A percentile compares a stretch with the other conserved stretches of the same genome.
Conservation (phyloP, 1,284 basidiomycete genomes). For the Cutaneotrichosporon sp. region DNA sequence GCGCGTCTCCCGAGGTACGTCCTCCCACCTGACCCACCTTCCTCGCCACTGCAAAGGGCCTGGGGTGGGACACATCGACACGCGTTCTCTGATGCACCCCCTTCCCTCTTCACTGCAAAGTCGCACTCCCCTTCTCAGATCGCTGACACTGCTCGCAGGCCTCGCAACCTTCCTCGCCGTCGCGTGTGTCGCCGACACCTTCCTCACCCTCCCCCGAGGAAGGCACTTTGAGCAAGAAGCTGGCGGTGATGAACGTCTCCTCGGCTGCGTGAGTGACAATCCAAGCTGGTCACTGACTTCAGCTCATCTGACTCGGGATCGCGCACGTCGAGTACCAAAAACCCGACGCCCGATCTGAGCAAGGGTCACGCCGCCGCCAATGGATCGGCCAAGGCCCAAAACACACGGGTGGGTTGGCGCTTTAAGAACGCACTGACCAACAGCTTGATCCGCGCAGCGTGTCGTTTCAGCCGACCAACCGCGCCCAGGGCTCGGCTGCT, state of each 20-base stretch:
- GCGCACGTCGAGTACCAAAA: background rate
- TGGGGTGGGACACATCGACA: too few relatives aligned
- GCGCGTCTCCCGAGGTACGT: background rate
- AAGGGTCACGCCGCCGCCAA: background rate
- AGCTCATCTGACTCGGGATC: background rate
- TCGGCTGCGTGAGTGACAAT: background rate
- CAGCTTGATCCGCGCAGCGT: constrained; percentile 14
- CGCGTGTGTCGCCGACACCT: too few relatives aligned
- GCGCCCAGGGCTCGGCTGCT: background rate
- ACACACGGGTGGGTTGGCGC: background rate
- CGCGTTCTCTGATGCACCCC: background rate
- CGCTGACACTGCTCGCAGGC: background rate
- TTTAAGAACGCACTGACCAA: background rate
- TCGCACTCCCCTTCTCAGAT: background rate
- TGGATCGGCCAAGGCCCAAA: constrained; percentile 1
- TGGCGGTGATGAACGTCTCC: background rate
- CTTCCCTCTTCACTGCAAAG: background rate
- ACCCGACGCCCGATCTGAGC: background rate
- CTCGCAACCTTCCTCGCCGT: background rate
- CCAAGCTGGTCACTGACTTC: too few relatives aligned
- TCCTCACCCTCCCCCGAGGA: background rate
- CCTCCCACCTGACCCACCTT: background rate
- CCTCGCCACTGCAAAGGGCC: background rate
- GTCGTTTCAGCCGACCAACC: background rate
- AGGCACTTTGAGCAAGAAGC: background rate